Percentiles rank a stretch among this genome's conserved stretches.
Conservation (phyloP, 176 grass and related monocot species). For the Carex cristatella region DNA sequence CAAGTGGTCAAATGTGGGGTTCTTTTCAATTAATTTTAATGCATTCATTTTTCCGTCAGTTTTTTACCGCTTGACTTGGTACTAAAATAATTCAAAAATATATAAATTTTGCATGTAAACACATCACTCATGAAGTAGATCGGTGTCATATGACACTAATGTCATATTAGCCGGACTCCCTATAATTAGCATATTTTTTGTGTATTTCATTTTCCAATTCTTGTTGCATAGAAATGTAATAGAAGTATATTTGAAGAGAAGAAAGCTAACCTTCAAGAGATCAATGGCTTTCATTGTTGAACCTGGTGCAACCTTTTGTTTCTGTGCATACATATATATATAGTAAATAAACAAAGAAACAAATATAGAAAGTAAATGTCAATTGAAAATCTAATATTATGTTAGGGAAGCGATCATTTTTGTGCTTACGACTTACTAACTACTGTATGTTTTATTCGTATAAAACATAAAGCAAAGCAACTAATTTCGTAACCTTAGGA, state of each 20-base stretch:
- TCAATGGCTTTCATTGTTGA: slow-evolving; percentile 54
- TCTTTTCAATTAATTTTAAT: too few relatives aligned
- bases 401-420: background rate
- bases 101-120: too few relatives aligned
- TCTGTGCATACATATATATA: slow-evolving; percentile 46
- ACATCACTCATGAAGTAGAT: too few relatives aligned
- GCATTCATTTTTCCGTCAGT: too few relatives aligned
- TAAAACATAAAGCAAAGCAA: background rate
- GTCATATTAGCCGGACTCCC: too few relatives aligned
- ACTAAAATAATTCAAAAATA: too few relatives aligned
- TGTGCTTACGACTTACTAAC: background rate
- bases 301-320: slow-evolving; percentile 61
- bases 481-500: background rate
- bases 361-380: background rate
- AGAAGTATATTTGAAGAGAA: background rate
- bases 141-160: too few relatives aligned
- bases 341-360: background rate
- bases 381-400: background rate
- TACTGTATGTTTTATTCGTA: background rate
- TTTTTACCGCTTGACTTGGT: too few relatives aligned
- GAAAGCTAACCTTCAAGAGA: slow-evolving; percentile 55
- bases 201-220: background rate
- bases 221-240: background rate
- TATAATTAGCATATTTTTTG: background rate
- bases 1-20: too few relatives aligned